phyloP scores from a whole-genome alignment of 805 yeast species.

The Lachancea nothofagi region DNA sequence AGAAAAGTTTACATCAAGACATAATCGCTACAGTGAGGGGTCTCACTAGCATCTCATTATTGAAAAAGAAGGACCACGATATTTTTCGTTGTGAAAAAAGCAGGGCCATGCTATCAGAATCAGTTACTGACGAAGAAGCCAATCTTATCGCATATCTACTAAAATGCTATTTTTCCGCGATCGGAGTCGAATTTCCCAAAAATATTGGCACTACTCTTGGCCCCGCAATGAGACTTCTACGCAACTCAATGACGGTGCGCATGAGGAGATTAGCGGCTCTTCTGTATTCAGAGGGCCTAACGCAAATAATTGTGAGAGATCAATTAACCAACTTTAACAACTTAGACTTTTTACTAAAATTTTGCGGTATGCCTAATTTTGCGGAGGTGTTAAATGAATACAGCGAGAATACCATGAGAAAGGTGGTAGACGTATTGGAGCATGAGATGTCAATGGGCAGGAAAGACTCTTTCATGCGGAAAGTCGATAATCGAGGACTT shows the following conservation, averaged over 20 bases:
- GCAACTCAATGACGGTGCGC: slow-evolving; percentile 1
- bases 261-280: slow-evolving; percentile 3
- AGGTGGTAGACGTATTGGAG: not conserved
- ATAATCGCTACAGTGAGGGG: slow-evolving; percentile 8
- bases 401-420: not conserved
- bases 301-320: not conserved
- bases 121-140: not conserved
- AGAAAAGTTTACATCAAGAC: slow-evolving; percentile 18
- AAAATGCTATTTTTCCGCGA: not conserved
- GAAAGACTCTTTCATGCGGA: not conserved
- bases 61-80: not conserved
- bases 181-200: not conserved
- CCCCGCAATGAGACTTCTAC: not conserved
- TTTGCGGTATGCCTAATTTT: slow-evolving; percentile 1
- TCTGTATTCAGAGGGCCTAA: not conserved
- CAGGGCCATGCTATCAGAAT: not conserved
- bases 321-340: not conserved
- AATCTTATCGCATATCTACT: not conserved
- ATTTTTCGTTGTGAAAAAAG: not conserved
- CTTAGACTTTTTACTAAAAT: not conserved
- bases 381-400: not conserved
- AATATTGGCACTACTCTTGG: not conserved
- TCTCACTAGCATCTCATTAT: slow-evolving; percentile 7
- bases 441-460: not conserved
- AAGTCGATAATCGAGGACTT: not conserved